A percentile compares a stretch with the other conserved stretches of the same genome.
These are phyloP conservation scores for Colletotrichum lupini DNA, from an alignment of 2,329 filamentous ascomycete genomes.

Conservation along the genomic window DNA sequence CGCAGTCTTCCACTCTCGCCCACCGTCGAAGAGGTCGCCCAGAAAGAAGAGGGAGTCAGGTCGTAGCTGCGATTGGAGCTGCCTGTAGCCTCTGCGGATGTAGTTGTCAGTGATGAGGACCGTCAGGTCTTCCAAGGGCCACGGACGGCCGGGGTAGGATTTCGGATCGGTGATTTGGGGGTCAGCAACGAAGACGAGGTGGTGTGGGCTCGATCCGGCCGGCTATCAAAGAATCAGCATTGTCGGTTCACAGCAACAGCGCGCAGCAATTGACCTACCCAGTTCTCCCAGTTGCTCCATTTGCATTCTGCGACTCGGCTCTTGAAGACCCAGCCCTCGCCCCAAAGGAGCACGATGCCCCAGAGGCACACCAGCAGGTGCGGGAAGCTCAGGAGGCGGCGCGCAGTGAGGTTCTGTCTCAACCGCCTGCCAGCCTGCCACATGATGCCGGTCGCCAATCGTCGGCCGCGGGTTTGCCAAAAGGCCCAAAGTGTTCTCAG, in stretches of 20 bases:
- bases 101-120: constrained; percentile 85
- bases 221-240: constrained; percentile 65
- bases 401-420: constrained; percentile 59
- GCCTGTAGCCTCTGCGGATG: constrained; percentile 82
- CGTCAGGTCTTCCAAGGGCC: constrained; percentile 66
- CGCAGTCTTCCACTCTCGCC: constrained; percentile 89
- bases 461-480: constrained; percentile 31
- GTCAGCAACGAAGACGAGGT: constrained; percentile 86
- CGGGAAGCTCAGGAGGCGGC: constrained; percentile 69
- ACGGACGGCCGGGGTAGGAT: constrained; percentile 87
- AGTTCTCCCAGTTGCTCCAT: constrained; percentile 92
- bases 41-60: constrained; percentile 92
- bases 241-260: not conserved
- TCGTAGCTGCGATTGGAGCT: constrained; percentile 78
- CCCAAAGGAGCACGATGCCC: constrained; percentile 83
- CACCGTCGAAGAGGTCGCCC: constrained; percentile 95
- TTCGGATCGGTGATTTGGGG: constrained; percentile 94
- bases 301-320: constrained; percentile 77
- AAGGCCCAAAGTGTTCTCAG: constrained; percentile 21
- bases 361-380: constrained; percentile 79
- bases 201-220: constrained; percentile 81
- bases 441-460: constrained; percentile 22
- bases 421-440: constrained; percentile 41
- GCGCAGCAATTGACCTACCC: constrained; percentile 69
- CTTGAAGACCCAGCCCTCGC: constrained; percentile 83